A percentile compares a stretch with the other conserved stretches of the same genome.
These are phyloP conservation scores for Fomitopsis pinicola DNA, from an alignment of 1,284 basidiomycete species.

Conservation along the genomic window DNA sequence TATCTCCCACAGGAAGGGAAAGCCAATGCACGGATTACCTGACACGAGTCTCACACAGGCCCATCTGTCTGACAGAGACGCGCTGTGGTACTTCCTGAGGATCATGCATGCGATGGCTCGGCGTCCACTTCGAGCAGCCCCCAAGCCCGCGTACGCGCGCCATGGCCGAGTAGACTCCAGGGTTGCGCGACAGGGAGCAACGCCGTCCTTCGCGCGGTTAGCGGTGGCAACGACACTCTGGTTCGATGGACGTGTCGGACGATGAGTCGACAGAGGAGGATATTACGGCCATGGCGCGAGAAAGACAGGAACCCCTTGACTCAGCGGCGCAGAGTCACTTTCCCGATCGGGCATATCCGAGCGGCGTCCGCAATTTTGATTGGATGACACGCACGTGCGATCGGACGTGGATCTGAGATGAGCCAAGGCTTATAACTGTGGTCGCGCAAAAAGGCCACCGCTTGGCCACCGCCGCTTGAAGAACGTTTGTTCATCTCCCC, in stretches of 20 bases:
- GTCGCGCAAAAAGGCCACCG: slow-evolving; percentile 2
- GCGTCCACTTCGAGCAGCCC: background rate
- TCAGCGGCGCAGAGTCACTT: background rate
- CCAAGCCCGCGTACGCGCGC: background rate
- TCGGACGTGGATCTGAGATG: slow-evolving; percentile 10
- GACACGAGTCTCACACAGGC: background rate
- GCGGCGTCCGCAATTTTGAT: slow-evolving; percentile 4
- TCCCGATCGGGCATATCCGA: slow-evolving; percentile 1
- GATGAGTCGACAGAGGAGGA: background rate
- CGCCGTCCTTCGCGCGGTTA: background rate
- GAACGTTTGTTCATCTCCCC: slow-evolving; percentile 20
- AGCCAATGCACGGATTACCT: background rate
- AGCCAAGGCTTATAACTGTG: slow-evolving; percentile 8
- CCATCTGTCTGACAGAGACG: background rate
- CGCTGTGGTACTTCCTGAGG: background rate
- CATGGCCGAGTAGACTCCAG: background rate
- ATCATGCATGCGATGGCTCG: background rate
- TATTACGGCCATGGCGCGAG: background rate
- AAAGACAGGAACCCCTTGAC: background rate
- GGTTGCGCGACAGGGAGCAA: background rate
- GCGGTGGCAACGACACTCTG: background rate
- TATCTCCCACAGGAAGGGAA: slow-evolving; percentile 3
- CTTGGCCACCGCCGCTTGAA: slow-evolving; percentile 3
- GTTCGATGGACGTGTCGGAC: slow-evolving; percentile 1
- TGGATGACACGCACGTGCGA: slow-evolving; percentile 20